Evolutionary conservation across 2,329 filamentous ascomycete species (phyloP).

Genomic region (Colletotrichum cuscutae): DNA sequence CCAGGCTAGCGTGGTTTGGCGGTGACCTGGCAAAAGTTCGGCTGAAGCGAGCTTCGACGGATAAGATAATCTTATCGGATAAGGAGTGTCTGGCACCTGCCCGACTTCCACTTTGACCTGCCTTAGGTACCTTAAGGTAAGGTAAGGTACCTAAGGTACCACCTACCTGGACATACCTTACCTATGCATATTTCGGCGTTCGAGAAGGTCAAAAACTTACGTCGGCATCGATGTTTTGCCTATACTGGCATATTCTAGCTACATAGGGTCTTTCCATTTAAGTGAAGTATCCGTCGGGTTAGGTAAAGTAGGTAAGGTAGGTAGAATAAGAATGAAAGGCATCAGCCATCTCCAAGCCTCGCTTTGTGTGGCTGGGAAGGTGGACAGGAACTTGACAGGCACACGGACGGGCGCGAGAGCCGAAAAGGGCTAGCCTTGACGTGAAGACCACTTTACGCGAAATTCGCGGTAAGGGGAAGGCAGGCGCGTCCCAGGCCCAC

Average conservation of each 20-base stretch:
- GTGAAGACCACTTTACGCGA: slow-evolving; percentile 36
- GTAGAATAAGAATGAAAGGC: no score
- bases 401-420: background rate
- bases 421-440: background rate
- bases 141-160: no score
- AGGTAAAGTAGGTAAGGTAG: no score
- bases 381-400: slow-evolving; percentile 1
- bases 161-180: no score
- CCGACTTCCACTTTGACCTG: no score
- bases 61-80: background rate
- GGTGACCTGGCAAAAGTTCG: slow-evolving; percentile 32
- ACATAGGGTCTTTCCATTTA: no score
- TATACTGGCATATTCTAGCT: no score
- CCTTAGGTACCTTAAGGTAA: no score
- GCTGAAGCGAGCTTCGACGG: background rate
- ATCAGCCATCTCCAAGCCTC: background rate
- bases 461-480: slow-evolving; percentile 33
- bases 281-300: no score
- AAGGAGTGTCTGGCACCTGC: background rate
- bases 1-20: slow-evolving; percentile 27
- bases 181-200: no score
- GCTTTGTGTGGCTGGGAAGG: background rate
- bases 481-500: slow-evolving; percentile 33
- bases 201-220: no score
- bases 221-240: no score